Evolutionary conservation across 1,284 basidiomycete species (phyloP).

Genomic region (Tilletia indica): DNA sequence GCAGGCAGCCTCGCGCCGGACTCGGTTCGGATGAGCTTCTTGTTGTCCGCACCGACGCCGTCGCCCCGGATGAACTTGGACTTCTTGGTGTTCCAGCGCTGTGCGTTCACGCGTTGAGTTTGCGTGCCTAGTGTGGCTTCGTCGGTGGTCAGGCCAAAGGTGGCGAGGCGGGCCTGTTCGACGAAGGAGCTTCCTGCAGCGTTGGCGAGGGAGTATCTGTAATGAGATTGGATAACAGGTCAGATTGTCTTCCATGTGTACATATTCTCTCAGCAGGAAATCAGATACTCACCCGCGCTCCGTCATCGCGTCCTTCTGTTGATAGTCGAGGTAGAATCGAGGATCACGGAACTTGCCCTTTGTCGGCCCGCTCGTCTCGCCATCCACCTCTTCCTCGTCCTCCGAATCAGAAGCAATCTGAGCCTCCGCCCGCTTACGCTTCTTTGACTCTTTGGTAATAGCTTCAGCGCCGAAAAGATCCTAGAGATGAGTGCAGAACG

Average conservation of each 20-base stretch:
- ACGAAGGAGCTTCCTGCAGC: constrained; percentile 78
- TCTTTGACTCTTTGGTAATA: not conserved
- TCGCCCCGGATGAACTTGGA: constrained; percentile 88
- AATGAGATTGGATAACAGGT: not conserved
- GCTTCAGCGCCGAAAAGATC: constrained; percentile 5
- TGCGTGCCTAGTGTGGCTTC: constrained; percentile 62
- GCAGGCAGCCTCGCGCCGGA: constrained; percentile 89
- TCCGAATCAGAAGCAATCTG: constrained; percentile 15
- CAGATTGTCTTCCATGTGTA: not conserved
- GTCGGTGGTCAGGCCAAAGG: constrained; percentile 75
- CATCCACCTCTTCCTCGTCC: constrained; percentile 19
- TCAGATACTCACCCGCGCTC: constrained; percentile 67
- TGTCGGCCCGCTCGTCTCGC: not conserved
- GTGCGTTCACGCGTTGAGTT: constrained; percentile 59
- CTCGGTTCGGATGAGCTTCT: constrained; percentile 91
- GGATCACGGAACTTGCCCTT: constrained; percentile 69
- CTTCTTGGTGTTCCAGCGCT: constrained; percentile 92
- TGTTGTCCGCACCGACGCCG: constrained; percentile 82
- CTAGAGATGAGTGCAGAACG: not conserved
- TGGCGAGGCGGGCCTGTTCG: constrained; percentile 74
- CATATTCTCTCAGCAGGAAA: constrained; percentile 57
- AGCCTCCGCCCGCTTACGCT: not conserved
- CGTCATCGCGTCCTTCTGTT: constrained; percentile 77
- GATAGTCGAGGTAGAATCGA: constrained; percentile 86
- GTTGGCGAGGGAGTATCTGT: constrained; percentile 23